Evolutionary conservation across 805 yeast species (phyloP).

Genomic region (Saturnispora gosingensis): DNA sequence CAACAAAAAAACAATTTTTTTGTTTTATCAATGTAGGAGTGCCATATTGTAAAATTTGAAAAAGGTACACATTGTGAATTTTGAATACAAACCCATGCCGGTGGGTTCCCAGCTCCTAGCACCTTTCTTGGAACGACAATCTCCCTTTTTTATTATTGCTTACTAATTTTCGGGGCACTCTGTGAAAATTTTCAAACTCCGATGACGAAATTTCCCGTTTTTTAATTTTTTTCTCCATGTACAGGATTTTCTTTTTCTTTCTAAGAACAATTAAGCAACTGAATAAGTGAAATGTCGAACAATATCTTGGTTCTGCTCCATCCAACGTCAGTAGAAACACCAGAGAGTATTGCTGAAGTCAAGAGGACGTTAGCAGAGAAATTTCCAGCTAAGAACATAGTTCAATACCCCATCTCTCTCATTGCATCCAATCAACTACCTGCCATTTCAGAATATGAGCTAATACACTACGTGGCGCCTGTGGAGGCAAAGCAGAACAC

Average conservation of each 20-base stretch:
- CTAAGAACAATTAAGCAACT: not conserved
- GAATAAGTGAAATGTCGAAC: not conserved
- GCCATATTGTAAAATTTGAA: not conserved
- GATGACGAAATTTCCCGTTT: not conserved
- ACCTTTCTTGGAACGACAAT: too few species aligned
- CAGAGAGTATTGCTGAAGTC: constrained; percentile 33
- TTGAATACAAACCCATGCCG: not conserved
- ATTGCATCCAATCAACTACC: constrained; percentile 40
- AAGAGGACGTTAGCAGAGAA: constrained; percentile 27
- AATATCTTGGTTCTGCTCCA: constrained; percentile 43
- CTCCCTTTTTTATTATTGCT: not conserved
- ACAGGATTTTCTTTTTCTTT: not conserved
- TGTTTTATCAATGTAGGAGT: not conserved
- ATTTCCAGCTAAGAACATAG: constrained; percentile 26
- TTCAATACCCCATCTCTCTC: constrained; percentile 51
- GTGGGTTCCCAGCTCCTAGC: not conserved
- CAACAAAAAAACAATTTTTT: not conserved
- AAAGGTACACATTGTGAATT: not conserved
- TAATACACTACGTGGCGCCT: constrained; percentile 50
- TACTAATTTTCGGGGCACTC: constrained; percentile 2
- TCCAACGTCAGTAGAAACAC: constrained; percentile 57
- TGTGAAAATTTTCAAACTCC: constrained; percentile 1
- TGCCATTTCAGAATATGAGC: constrained; percentile 28
- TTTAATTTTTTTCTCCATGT: not conserved
- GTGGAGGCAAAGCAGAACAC: constrained; percentile 33